Percentiles rank a stretch among this genome's conserved stretches.
Evolutionary conservation across 345 rosid genomes (phyloP).

Genomic region (Brassica nigra): DNA sequence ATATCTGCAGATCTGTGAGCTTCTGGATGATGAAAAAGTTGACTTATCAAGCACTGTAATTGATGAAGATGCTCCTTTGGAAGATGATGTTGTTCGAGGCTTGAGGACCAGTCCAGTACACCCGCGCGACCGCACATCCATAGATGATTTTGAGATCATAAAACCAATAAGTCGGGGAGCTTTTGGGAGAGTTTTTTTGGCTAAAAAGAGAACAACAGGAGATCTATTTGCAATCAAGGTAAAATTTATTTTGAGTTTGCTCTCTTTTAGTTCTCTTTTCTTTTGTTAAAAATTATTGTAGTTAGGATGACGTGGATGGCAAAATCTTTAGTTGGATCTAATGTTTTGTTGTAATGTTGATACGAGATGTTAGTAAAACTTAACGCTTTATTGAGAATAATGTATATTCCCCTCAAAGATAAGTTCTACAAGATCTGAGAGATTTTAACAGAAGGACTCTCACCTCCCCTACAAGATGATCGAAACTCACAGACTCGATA

Average conservation of each 20-base stretch:
- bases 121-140: slow-evolving; percentile 91
- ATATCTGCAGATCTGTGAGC: slow-evolving; percentile 93
- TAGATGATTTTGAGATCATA: slow-evolving; percentile 98
- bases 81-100: slow-evolving; percentile 94
- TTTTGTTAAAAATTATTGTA: slow-evolving; percentile 10
- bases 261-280: neutral
- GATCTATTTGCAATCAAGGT: slow-evolving; percentile 99
- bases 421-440: too few species aligned
- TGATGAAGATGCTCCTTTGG: slow-evolving; percentile 95
- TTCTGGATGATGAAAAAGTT: slow-evolving; percentile 84
- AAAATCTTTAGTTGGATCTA: slow-evolving; percentile 27
- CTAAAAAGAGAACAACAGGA: slow-evolving; percentile 97
- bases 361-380: too few species aligned
- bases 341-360: slow-evolving; percentile 10
- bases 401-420: too few species aligned
- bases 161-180: slow-evolving; percentile 99
- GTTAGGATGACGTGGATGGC: slow-evolving; percentile 8
- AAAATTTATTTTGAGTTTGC: slow-evolving; percentile 22
- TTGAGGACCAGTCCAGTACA: slow-evolving; percentile 94
- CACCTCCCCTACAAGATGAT: too few species aligned
- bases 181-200: slow-evolving; percentile 97
- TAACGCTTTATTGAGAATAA: too few species aligned
- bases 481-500: too few species aligned
- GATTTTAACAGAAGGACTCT: too few species aligned
- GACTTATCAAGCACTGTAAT: slow-evolving; percentile 84